Conservation (phyloP, 768 basidiomycete genomes). For the Mycena capillaripes region DNA sequence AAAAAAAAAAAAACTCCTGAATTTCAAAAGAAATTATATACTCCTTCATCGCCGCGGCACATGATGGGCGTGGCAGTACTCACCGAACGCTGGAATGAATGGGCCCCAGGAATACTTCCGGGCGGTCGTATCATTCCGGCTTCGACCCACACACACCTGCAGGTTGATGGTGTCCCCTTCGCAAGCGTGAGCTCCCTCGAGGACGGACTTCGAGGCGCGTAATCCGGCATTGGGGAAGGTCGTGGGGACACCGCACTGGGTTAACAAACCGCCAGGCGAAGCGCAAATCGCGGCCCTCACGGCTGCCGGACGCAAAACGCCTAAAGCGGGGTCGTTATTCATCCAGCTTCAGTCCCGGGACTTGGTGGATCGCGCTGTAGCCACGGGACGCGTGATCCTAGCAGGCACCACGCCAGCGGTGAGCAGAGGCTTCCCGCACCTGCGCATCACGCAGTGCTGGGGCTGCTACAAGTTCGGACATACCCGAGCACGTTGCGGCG, state of each 20-base stretch:
- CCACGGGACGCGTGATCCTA: neutral
- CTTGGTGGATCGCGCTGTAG: neutral
- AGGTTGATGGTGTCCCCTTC: neutral
- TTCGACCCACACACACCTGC: neutral
- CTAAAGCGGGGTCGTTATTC: neutral
- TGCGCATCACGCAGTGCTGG: neutral
- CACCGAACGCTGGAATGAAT: neutral
- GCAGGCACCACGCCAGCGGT: neutral
- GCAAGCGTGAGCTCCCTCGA: neutral
- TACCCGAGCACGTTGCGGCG: neutral
- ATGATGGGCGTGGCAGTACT: neutral
- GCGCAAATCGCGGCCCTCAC: neutral
- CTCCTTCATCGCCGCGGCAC: too few species aligned
- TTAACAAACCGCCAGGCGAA: neutral
- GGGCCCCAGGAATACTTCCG: neutral
- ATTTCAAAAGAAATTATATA: too few species aligned
- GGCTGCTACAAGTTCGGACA: conserved; percentile 2
- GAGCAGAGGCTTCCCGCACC: neutral
- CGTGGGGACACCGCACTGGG: neutral
- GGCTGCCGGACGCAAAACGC: neutral
- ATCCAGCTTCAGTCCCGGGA: neutral
- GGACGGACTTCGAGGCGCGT: neutral
- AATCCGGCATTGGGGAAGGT: neutral
- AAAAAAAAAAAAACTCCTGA: too few species aligned
- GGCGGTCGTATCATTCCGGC: neutral